These are phyloP conservation scores for Agroathelia rolfsii DNA, from an alignment of 1,284 basidiomycete genomes.

Conservation along the genomic window DNA sequence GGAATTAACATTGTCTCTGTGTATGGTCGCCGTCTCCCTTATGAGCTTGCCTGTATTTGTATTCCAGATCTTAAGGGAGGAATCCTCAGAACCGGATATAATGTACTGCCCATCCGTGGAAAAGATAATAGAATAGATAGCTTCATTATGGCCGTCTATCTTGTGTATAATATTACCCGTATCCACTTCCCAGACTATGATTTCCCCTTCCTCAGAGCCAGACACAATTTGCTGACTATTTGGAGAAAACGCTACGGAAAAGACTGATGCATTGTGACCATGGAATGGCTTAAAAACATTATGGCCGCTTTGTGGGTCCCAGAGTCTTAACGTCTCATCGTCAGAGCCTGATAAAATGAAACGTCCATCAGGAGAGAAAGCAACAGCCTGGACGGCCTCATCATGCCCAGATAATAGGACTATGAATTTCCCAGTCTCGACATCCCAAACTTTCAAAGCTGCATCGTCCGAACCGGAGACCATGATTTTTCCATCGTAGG, in stretches of 20 bases:
- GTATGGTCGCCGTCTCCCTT: slow-evolving; percentile 70
- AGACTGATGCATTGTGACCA: neutral
- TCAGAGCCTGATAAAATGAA: slow-evolving; percentile 16
- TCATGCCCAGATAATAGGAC: slow-evolving; percentile 3
- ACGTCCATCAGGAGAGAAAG: slow-evolving; percentile 16
- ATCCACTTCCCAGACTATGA: slow-evolving; percentile 1
- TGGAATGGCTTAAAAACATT: too few relatives aligned
- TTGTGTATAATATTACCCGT: slow-evolving; percentile 3
- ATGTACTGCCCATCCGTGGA: slow-evolving; percentile 73
- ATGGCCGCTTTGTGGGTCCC: slow-evolving; percentile 9
- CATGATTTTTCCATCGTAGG: slow-evolving; percentile 71
- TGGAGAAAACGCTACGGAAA: slow-evolving; percentile 1
- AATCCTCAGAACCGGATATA: slow-evolving; percentile 85
- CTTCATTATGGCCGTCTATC: slow-evolving; percentile 74
- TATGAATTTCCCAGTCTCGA: slow-evolving; percentile 86
- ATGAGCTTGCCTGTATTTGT: slow-evolving; percentile 65
- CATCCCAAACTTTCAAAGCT: slow-evolving; percentile 85
- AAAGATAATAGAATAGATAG: slow-evolving; percentile 88
- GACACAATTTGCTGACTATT: slow-evolving; percentile 2
- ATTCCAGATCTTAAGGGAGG: slow-evolving; percentile 86
- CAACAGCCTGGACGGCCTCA: slow-evolving; percentile 9
- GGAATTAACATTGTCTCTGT: slow-evolving; percentile 76
- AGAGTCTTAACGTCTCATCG: slow-evolving; percentile 14
- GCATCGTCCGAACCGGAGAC: slow-evolving; percentile 90
- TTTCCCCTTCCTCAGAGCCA: slow-evolving; percentile 1